A percentile compares a stretch with the other conserved stretches of the same genome.
Conservation (phyloP, 208 protist species). For the Lotmaria passim region DNA sequence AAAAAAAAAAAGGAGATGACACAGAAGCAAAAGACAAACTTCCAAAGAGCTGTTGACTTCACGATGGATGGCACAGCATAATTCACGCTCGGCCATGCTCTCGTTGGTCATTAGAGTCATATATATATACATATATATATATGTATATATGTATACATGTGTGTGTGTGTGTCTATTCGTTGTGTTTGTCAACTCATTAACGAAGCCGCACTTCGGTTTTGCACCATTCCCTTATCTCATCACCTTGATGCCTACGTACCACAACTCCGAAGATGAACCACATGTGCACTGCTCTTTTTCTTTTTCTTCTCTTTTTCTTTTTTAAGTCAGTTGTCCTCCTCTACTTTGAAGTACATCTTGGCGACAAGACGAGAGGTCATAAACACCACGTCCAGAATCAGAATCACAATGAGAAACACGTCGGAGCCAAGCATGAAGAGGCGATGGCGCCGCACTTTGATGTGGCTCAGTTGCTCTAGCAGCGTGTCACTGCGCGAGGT, state of each 20-base stretch:
- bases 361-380: conserved; percentile 57
- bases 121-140: neutral
- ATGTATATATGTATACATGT: neutral
- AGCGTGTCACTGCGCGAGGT: conserved; percentile 65
- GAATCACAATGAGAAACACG: conserved; percentile 73
- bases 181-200: no score
- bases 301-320: no score
- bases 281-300: no score
- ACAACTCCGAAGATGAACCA: no score
- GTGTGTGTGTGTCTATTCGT: neutral
- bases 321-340: neutral
- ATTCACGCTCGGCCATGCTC: no score
- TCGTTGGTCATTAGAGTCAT: neutral
- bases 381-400: conserved; percentile 66
- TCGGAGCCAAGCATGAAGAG: conserved; percentile 84
- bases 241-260: no score
- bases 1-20: conserved; percentile 6
- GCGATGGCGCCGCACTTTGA: conserved; percentile 59
- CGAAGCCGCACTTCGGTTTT: no score
- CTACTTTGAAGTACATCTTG: conserved; percentile 61
- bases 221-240: no score
- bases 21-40: neutral
- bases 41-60: neutral
- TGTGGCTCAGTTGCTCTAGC: conserved; percentile 62
- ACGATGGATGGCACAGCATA: neutral